Base-by-base conservation (phyloP, 2,329 filamentous ascomycete species). In the Aureobasidium sp. region DNA sequence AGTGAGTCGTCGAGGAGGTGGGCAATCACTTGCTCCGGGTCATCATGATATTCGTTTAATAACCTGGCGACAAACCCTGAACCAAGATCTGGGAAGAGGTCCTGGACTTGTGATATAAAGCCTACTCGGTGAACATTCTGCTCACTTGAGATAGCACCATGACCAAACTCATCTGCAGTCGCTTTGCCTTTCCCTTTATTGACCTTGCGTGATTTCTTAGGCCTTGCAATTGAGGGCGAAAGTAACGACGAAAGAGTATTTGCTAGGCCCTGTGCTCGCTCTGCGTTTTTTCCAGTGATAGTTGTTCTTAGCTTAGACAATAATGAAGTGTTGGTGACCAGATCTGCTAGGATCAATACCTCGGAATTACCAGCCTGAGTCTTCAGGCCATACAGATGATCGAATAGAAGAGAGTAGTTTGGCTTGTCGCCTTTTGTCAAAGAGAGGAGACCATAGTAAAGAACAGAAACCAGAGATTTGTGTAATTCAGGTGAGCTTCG, bases 71-170 rank as follows among this genome's bases (percentile, higher is more conserved):
- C 79, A 70, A 96, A 97, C 0, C 83, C 89, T 4, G 89, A 87
- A 5, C 92, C 91, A 11, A 97, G 78, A 65, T 96, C 85, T 0
- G 93, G 91, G 69, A 97, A 97, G 0, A 97, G 79, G 70, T 99
- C 93, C 70, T 96, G 91, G 16, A 99, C 81, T 72, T 95, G 90
- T 0, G 88, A 88, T 57, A 97, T 85, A 52, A 93, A 84, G 67
- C 88, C 92, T 83, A 95, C 88, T 45, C 81, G 86, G 73, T 96
- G 91, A 27, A 93, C 77, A 69, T 94, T 89, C 37, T 92, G 77
- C 47, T 81, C 78, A 9, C 74, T 75, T 53, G 76, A 69, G 7
- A 63, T 3, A 10, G 69, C 67, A 3, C 69, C 69, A 60, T 76
- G 71, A 1, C 71, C 73, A 62, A 69, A 71, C 5, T 69, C 69